These are phyloP conservation scores for Mucuna pruriens DNA, from an alignment of 306 rosid genomes.

Conservation along the genomic window DNA sequence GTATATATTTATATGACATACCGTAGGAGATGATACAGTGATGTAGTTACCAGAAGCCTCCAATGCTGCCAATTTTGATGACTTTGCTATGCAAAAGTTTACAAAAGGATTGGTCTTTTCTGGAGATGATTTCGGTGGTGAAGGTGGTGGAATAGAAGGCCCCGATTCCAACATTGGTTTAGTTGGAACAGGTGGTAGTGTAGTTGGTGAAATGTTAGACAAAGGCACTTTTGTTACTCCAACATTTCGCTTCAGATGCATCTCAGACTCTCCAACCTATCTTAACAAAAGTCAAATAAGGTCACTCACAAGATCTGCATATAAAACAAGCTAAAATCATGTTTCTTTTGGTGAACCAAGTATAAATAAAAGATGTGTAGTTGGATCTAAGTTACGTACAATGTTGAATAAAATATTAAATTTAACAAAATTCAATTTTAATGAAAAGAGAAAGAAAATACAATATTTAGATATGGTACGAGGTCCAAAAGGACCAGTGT, in stretches of 20 bases:
- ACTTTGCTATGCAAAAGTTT: conserved; percentile 49
- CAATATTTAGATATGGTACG: neutral
- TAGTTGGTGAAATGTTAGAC: conserved; percentile 64
- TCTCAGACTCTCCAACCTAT: conserved; percentile 84
- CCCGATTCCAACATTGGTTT: conserved; percentile 68
- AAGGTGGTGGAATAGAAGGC: conserved; percentile 46
- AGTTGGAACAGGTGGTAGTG: conserved; percentile 68
- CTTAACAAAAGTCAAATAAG: conserved; percentile 25
- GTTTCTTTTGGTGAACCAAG: conserved; percentile 5
- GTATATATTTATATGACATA: conserved; percentile 32
- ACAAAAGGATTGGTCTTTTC: conserved; percentile 54
- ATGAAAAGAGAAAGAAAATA: neutral
- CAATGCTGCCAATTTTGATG: conserved; percentile 67
- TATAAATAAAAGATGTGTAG: neutral
- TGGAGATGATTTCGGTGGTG: conserved; percentile 58
- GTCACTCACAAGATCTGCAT: neutral
- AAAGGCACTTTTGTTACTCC: conserved; percentile 60
- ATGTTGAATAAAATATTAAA: neutral
- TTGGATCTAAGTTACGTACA: neutral
- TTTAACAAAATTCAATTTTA: neutral
- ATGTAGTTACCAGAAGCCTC: conserved; percentile 75
- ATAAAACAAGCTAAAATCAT: neutral
- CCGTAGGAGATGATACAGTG: conserved; percentile 76
- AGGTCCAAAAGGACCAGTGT: neutral
- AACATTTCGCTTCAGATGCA: conserved; percentile 79